These are phyloP conservation scores for Jimgerdemannia lactiflua DNA, from an alignment of 192 early-diverging fungal species.

Conservation along the genomic window DNA sequence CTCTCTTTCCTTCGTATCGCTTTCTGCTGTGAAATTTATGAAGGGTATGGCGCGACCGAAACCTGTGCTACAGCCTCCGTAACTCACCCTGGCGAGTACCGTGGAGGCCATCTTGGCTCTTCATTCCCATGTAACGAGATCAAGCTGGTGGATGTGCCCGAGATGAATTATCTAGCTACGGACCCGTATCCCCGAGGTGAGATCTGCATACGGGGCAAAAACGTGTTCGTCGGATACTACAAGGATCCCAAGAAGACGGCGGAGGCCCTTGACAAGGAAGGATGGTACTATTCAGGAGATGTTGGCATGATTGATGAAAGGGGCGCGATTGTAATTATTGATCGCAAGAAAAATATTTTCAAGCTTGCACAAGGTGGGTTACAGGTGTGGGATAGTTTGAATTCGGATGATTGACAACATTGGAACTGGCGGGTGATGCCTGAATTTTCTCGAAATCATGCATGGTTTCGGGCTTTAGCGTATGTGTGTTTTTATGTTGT, in stretches of 20 bases:
- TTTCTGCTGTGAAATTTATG: constrained; percentile 72
- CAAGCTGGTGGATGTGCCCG: constrained; percentile 88
- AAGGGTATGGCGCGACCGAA: constrained; percentile 93
- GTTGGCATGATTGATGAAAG: constrained; percentile 69
- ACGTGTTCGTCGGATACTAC: constrained; percentile 76
- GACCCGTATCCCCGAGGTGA: constrained; percentile 91
- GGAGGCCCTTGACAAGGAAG: constrained; percentile 76
- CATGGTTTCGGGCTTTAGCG: background rate
- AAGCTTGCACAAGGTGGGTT: constrained; percentile 66
- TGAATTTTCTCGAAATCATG: background rate
- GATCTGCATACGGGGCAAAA: constrained; percentile 78
- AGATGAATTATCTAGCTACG: constrained; percentile 77
- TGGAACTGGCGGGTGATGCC: too few species aligned
- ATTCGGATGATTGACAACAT: background rate
- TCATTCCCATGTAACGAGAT: constrained; percentile 69
- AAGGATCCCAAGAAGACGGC: constrained; percentile 73
- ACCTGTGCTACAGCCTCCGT: constrained; percentile 55
- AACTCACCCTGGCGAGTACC: constrained; percentile 55
- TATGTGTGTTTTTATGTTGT: constrained; percentile 25
- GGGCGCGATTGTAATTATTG: constrained; percentile 76
- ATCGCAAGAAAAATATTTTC: constrained; percentile 83
- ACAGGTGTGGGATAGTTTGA: background rate
- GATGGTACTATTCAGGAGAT: constrained; percentile 87
- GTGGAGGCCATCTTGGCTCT: constrained; percentile 75
- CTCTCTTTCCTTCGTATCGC: constrained; percentile 79